Percentiles rank a stretch among this genome's conserved stretches.
Conservation (phyloP, 345 rosid species). For the Sapria himalayana region DNA sequence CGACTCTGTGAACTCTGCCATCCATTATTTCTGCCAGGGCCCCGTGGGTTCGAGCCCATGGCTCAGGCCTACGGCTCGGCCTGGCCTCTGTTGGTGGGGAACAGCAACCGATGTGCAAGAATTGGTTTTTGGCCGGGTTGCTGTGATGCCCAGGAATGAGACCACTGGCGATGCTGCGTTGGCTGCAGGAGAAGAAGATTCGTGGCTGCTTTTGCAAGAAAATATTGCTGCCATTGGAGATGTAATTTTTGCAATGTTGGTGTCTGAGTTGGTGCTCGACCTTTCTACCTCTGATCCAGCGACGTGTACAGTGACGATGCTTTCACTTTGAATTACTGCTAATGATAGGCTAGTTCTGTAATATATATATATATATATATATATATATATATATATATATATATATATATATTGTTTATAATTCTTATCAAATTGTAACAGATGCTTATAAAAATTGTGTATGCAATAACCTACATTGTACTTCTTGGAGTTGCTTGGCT, state of each 20-base stretch:
- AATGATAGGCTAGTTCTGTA: no score
- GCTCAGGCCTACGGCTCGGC: conserved; percentile 17
- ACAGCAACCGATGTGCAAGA: conserved; percentile 19
- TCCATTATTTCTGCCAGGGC: conserved; percentile 26
- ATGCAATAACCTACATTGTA: no score
- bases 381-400: no score
- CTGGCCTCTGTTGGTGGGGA: conserved; percentile 20
- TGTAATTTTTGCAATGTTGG: not conserved
- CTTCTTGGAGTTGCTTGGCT: no score
- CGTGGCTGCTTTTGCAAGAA: conserved; percentile 5
- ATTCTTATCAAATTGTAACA: no score
- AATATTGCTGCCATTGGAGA: not conserved
- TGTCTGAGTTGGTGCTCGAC: not conserved
- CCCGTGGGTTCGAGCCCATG: conserved; percentile 34
- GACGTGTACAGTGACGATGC: no score
- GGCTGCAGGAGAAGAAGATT: conserved; percentile 14
- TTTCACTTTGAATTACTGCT: no score
- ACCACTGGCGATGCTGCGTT: conserved; percentile 19
- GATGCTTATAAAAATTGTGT: no score
- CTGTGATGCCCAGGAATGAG: conserved; percentile 20
- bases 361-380: no score
- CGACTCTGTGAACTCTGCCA: conserved; percentile 37
- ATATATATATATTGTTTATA: no score
- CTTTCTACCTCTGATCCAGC: no score
- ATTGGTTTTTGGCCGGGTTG: conserved; percentile 19